Evolutionary conservation across 495 filamentous ascomycete species (phyloP), one percentile per base, ranked within the genome.

Genomic region (Aspergillus cristatus): DNA sequence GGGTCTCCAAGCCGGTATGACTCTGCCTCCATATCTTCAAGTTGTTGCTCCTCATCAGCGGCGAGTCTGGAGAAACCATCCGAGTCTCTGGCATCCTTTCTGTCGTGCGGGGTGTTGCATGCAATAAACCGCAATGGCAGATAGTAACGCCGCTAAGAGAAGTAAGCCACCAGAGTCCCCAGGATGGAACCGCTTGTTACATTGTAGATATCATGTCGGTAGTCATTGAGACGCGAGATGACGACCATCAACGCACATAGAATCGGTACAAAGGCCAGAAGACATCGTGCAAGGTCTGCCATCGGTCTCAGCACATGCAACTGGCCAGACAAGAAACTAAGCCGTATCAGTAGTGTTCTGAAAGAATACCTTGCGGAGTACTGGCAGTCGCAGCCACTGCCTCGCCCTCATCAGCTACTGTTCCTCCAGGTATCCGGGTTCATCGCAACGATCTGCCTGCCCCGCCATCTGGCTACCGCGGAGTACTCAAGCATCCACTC

Each of bases 121-220:
- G 45, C 42, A 14, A 41, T 39, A 10, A 60, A 68, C 16, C 63
- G 52, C 41, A 82, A 47, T 4, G 59, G 40, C 1, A 78, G 79
- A 49, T 74, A 83, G 48, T 81, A 82, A 35, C 79, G 70, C 43
- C 85, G 63, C 49, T 95, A 98, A 16, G 81, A 86, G 60, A 87
- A 93, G 50, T 82, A 83, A 13, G 84, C 79, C 7, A 96, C 64
- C 6, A 65, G 53, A 44, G 81, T 71, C 1, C 91, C 91, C 11
- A 99, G 65, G 18, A 83, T 41, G 1, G 74, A 78, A 0, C 91
- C 91, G 11, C 67, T 65, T 15, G 76, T 82, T 14, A 99, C 93
- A 63, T 99, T 93, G 34, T 81, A 94, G 3, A 93, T 83, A 54
- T 97, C 93, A 47, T 99, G 91, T 18, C 91, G 64, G 54, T 99